Conservation (phyloP, 1,284 basidiomycete genomes). For the Ganoderma lingzhi region DNA sequence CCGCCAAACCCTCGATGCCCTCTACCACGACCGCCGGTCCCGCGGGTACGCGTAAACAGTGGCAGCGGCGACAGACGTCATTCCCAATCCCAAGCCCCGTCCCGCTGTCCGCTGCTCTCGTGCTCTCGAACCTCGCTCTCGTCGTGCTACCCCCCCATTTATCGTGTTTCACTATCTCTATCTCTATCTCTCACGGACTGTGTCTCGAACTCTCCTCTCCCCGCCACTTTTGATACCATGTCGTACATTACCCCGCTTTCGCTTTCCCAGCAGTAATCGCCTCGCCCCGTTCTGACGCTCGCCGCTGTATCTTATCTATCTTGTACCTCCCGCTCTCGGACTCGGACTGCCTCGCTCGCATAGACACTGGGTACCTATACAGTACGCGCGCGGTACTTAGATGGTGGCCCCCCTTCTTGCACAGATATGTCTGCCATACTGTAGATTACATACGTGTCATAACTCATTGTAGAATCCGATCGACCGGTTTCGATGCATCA, state of each 20-base stretch:
- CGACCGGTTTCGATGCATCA: neutral
- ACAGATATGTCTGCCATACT: neutral
- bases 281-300: neutral
- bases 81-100: neutral
- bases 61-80: neutral
- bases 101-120: constrained; percentile 17
- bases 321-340: constrained; percentile 2
- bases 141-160: neutral
- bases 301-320: constrained; percentile 7
- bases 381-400: neutral
- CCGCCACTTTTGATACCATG: constrained; percentile 13
- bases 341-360: constrained; percentile 6
- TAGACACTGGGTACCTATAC: constrained; percentile 14
- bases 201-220: constrained; percentile 5
- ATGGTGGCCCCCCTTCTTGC: neutral
- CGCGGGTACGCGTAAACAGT: constrained; percentile 19
- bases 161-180: neutral
- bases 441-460: constrained; percentile 10
- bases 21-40: constrained; percentile 32
- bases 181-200: neutral
- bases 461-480: constrained; percentile 12
- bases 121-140: constrained; percentile 16
- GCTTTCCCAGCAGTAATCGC: constrained; percentile 14
- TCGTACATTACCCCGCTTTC: constrained; percentile 8
- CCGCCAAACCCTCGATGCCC: constrained; percentile 37